Conservation (phyloP, 2,329 filamentous ascomycete genomes). For the Fusarium pilosicola region DNA sequence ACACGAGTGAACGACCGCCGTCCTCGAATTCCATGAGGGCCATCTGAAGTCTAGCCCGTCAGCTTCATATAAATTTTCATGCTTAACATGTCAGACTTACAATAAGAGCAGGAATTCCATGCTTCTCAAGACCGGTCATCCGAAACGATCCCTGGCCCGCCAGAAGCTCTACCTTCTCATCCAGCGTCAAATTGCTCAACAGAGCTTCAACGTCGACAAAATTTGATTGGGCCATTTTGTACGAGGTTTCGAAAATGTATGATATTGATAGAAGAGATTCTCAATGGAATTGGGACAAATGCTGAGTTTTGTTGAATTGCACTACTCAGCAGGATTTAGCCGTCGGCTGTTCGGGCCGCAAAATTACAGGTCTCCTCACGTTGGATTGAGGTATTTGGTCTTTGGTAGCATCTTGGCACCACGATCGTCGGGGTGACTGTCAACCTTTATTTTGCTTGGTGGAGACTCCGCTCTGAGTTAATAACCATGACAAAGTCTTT, state of each 20-base stretch:
- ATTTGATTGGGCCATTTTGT: conserved; percentile 1
- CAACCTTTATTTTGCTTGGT: background rate
- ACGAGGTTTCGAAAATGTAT: accelerated
- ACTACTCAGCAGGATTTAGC: conserved; percentile 14
- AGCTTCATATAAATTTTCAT: background rate
- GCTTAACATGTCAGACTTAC: background rate
- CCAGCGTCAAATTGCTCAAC: conserved; percentile 27
- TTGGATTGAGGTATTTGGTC: background rate
- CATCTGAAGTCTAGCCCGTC: conserved; percentile 34
- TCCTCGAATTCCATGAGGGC: conserved; percentile 38
- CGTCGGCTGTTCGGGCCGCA: conserved; percentile 31
- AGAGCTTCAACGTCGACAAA: conserved; percentile 26
- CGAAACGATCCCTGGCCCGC: conserved; percentile 37
- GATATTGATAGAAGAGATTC: background rate
- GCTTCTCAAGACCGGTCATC: conserved; percentile 20
- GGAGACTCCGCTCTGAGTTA: background rate
- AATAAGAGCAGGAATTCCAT: conserved; percentile 32
- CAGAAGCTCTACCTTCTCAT: conserved; percentile 35
- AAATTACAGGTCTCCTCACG: background rate
- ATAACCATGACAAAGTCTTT: background rate
- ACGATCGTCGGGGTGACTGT: background rate
- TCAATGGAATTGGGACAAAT: background rate
- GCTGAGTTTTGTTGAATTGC: background rate
- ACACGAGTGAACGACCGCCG: conserved; percentile 35
- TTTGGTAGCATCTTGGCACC: conserved; percentile 11